Conservation (phyloP, 2,329 filamentous ascomycete genomes). For the Verticillium isaacii region DNA sequence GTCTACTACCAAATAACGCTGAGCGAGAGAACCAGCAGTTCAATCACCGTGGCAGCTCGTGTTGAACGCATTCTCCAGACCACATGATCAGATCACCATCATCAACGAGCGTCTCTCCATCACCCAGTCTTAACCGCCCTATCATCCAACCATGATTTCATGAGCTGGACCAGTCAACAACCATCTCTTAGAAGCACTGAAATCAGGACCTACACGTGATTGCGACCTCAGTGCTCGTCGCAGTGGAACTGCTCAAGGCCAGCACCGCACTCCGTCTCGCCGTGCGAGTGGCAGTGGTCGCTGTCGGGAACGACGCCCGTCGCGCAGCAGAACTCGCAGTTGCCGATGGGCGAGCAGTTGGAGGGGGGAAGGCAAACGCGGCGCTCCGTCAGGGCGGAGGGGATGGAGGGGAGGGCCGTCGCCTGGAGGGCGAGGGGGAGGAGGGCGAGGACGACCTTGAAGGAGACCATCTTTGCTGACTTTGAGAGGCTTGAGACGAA, state of each 20-base stretch:
- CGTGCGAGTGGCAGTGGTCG: conserved; percentile 7
- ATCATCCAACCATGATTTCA: not conserved
- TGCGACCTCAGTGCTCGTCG: conserved; percentile 1
- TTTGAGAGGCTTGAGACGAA: not conserved
- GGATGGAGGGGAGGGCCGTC: not conserved
- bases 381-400: not conserved
- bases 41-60: not conserved
- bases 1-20: not conserved
- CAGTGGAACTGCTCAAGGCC: conserved; percentile 5
- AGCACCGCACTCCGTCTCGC: conserved; percentile 1
- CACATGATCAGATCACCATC: not conserved
- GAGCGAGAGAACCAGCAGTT: not conserved
- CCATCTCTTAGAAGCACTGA: not conserved
- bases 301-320: conserved; percentile 2
- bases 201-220: not conserved
- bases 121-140: not conserved
- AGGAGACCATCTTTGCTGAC: conserved; percentile 1
- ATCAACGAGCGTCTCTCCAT: not conserved
- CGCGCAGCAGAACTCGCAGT: conserved; percentile 9
- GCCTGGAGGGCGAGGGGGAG: conserved; percentile 1
- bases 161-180: not conserved
- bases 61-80: not conserved
- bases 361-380: conserved; percentile 1
- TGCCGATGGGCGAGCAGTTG: conserved; percentile 4
- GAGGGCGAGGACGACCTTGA: conserved; percentile 3